Base-by-base conservation (phyloP, 2,329 filamentous ascomycete species). In the Metarhizium anisopliae region DNA sequence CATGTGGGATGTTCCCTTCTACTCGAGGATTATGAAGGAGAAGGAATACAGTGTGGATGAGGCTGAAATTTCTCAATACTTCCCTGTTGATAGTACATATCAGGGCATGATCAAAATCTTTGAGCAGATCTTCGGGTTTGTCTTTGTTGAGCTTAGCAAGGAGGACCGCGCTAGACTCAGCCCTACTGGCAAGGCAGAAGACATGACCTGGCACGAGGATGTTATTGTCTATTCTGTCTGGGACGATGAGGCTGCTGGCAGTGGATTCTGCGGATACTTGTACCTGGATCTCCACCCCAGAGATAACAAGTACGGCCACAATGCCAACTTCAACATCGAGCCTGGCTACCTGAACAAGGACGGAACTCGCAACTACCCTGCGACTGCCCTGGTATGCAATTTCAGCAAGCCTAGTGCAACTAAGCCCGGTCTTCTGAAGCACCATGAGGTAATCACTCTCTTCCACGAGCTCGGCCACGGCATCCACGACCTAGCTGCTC, bases 151-250 rank as follows among this genome's bases (percentile, higher is more conserved):
- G 72, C 76, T 94, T 29, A 79, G 78, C 51, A 76, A 80, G 3
- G 82, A 85, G 58, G 87, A 90, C 60, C 79, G 85, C 40, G 77
- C 81, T 52, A 76, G 76, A 43, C 70, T 89, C 58, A 87, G 85
- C 52, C 80, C 85, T 10, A 86, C 83, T 2, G 83, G 83, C 56
- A 86, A 85, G 68, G 83, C 81, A 10, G 80, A 83, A 55, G 87
- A 90, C 60, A 87, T 92, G 62, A 76, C 83, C 1, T 94, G 89
- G 89, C 89, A 94, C 64, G 81, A 87, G 60, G 89, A 93, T 63
- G 88, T 92, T n/a, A 84, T 87, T 59, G 70, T 93, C 56, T 93
- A 90, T 74, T 87, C 84, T 52, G 89, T 94, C 7, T 93, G 89
- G 87, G 82, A 94, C 63, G 86, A 92, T 59, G 81, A 83, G 58